Base-by-base conservation (phyloP, 1,139 yeast species). In the Hansenula anomala region DNA sequence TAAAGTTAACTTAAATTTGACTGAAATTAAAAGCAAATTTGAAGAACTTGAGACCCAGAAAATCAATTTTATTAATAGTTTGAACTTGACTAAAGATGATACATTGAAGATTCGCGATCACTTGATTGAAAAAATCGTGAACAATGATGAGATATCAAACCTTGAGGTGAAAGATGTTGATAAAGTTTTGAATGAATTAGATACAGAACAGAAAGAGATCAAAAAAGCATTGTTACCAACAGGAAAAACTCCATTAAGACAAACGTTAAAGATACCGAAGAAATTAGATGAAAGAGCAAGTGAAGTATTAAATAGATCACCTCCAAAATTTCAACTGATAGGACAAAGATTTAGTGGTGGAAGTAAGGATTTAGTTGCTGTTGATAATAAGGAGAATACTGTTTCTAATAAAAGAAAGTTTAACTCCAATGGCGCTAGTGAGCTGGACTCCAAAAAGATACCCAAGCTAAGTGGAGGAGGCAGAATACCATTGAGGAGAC, bases 181-280 rank as follows among this genome's bases (percentile, higher is more conserved):
- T 18, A 37, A 43, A 19, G 32, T 55, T 20, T 40, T 56, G 20
- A 30, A 37, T 16, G 56, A 54, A 8, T 38, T 55, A 13, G 56
- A 49, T 25, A 31, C 36, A 14, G 56, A 55, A 24, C 54, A 55
- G 29, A 27, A 34, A 1, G 52, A 49, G 30, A 49, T 56, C 15
- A 46, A 47, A 24, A 46, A 41, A 25, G 40, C 47, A 11, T 36
- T 51, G 4, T 27, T 56, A 12, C 56, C 60, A 6, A 52, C 58
- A 1, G 59, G 59, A 2, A 55, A 54, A 23, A 56, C 59, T 1
- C 60, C 60, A 12, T 44, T 42, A 34, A 41, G 56, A 33, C 47
- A 45, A n/a, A 31, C 33, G 3, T 30, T 50, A n/a, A 40, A 30
- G 12, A 16, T 51, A 9, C 53, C 55, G 12, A 36, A 30, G n/a